A percentile compares a stretch with the other conserved stretches of the same genome.
These are phyloP conservation scores for Elsinoe australis DNA, from an alignment of 2,329 filamentous ascomycete genomes.

Conservation along the genomic window DNA sequence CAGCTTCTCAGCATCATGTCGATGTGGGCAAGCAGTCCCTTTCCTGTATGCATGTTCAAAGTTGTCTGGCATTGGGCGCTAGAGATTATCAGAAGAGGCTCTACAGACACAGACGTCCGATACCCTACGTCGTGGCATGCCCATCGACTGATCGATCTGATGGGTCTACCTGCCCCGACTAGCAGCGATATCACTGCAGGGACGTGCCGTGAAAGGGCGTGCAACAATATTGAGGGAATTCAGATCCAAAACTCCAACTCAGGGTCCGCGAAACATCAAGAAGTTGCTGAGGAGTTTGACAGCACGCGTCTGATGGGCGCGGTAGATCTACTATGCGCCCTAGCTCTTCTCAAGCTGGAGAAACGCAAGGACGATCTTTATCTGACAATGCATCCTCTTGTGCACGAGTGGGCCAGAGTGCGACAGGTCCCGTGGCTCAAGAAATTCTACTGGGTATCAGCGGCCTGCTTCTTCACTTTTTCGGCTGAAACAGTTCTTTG, in stretches of 20 bases:
- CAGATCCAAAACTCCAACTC: too few species aligned
- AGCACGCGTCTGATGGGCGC: conserved; percentile 14
- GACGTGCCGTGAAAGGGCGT: too few species aligned
- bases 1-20: background rate
- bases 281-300: too few species aligned
- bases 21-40: background rate
- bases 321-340: background rate
- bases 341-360: background rate
- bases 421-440: background rate
- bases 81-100: background rate
- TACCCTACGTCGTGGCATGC: background rate
- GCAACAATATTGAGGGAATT: too few species aligned
- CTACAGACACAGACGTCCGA: background rate
- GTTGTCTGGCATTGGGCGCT: background rate
- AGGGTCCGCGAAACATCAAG: too few species aligned
- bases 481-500: background rate
- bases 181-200: too few species aligned
- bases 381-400: conserved; percentile 15
- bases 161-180: too few species aligned
- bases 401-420: conserved; percentile 9
- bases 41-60: background rate
- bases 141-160: background rate
- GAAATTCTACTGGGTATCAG: background rate
- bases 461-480: background rate
- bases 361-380: background rate